Conservation (phyloP, 192 early-diverging fungal genomes). For the Coemansia asiatica region DNA sequence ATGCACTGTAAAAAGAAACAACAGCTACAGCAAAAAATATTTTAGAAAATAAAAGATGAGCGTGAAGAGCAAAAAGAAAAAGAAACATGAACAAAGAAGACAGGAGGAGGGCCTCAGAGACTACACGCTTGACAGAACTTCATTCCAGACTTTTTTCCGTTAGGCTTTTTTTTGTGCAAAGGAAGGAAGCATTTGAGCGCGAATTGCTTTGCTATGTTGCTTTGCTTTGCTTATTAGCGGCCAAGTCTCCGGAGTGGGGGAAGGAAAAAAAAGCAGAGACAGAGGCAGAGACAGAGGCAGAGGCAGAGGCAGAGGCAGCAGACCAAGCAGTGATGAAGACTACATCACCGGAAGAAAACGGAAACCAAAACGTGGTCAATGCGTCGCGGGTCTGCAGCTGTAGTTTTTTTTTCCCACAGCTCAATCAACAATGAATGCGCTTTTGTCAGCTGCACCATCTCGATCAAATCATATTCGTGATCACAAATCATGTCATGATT, state of each 20-base stretch:
- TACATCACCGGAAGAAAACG: neutral
- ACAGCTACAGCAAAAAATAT: too few species aligned
- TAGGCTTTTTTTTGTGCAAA: too few species aligned
- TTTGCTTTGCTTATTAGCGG: too few species aligned
- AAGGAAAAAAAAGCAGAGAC: too few species aligned
- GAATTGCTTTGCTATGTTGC: too few species aligned
- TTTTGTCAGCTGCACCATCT: neutral
- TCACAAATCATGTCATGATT: neutral
- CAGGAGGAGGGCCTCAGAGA: neutral
- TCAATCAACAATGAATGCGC: neutral
- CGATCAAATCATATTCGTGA: neutral
- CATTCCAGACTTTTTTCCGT: neutral
- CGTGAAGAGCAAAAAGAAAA: neutral
- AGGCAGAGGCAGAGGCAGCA: too few species aligned
- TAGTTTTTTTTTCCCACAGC: conserved; percentile 2
- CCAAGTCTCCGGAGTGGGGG: too few species aligned
- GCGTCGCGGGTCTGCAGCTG: neutral
- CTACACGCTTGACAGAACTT: neutral
- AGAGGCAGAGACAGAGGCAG: too few species aligned
- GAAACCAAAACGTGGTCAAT: neutral
- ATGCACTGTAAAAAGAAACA: too few species aligned
- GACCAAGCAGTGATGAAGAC: too few species aligned
- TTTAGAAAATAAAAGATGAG: neutral
- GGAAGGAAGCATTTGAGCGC: too few species aligned
- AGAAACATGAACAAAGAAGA: neutral